Evolutionary conservation across 371 early-diverging fungal species (phyloP).

Genomic region (Mucor circinelloides): DNA sequence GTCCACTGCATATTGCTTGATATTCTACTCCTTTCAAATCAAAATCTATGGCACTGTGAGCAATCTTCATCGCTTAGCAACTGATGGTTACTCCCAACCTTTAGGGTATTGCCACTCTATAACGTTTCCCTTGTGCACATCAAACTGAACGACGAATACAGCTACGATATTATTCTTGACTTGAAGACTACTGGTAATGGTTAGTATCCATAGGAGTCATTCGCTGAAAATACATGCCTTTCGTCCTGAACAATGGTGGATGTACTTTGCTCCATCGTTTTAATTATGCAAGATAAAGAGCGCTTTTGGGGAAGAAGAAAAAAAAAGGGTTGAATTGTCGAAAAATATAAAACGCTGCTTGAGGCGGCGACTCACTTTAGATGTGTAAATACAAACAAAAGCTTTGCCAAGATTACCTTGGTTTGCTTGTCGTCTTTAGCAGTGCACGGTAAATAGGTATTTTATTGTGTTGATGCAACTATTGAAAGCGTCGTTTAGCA

Average conservation of each 20-base stretch:
- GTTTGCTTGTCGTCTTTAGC: no score
- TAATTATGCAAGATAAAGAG: not conserved
- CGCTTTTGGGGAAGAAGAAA: not conserved
- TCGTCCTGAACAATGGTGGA: not conserved
- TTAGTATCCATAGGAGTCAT: not conserved
- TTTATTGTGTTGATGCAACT: no score
- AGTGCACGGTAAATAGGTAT: no score
- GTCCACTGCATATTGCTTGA: conserved; percentile 64
- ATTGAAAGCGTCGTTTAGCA: no score
- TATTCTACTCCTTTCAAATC: conserved; percentile 60
- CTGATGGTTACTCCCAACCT: conserved; percentile 23
- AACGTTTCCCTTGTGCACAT: conserved; percentile 58
- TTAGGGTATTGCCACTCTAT: conserved; percentile 63
- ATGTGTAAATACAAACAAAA: no score
- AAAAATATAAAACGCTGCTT: not conserved
- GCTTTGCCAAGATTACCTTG: not conserved
- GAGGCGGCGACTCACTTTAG: not conserved
- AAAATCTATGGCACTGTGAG: conserved; percentile 34
- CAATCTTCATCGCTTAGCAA: not conserved
- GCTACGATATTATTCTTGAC: conserved; percentile 23
- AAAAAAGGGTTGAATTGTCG: not conserved
- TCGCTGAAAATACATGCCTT: not conserved
- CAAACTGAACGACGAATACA: conserved; percentile 60
- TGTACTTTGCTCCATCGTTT: not conserved
- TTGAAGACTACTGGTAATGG: not conserved